Percentiles rank a stretch among this genome's conserved stretches.
phyloP scores from a whole-genome alignment of 768 basidiomycete species.

The Tricholoma saponaceum region DNA sequence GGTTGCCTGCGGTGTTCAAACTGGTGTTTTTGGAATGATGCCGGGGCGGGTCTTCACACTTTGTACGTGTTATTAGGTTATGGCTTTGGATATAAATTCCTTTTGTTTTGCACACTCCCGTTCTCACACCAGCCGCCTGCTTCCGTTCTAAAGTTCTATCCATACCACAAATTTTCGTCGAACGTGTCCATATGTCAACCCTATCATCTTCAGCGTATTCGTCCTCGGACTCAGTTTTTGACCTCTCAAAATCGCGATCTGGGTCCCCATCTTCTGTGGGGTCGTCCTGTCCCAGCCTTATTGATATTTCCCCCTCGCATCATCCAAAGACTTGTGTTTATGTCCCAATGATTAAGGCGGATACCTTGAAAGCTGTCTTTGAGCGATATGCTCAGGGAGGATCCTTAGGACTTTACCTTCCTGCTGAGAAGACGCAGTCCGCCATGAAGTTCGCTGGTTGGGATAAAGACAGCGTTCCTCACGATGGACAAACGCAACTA shows the following conservation, averaged over 20 bases:
- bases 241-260: slow-evolving; percentile 29
- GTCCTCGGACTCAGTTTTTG: slow-evolving; percentile 27
- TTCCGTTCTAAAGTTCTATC: not conserved
- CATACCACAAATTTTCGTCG: not conserved
- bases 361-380: slow-evolving; percentile 25
- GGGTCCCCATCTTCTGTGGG: slow-evolving; percentile 27
- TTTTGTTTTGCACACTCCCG: slow-evolving; percentile 2
- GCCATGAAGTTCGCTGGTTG: not conserved
- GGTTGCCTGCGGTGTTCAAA: not conserved
- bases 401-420: slow-evolving; percentile 21
- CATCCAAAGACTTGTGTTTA: slow-evolving; percentile 19
- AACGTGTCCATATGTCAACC: slow-evolving; percentile 12
- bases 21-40: slow-evolving; percentile 5
- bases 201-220: slow-evolving; percentile 32
- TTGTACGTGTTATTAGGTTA: slow-evolving; percentile 21
- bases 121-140: slow-evolving; percentile 2
- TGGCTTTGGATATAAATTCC: slow-evolving; percentile 24
- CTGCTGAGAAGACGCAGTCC: not conserved
- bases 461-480: not conserved
- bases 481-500: not conserved
- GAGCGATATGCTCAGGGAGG: slow-evolving; percentile 27
- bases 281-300: slow-evolving; percentile 3
- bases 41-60: slow-evolving; percentile 8
- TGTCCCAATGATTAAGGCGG: slow-evolving; percentile 13
- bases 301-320: slow-evolving; percentile 14